phyloP scores from a whole-genome alignment of 2,329 filamentous ascomycete genomes.

The Mollisiaceae sp. region DNA sequence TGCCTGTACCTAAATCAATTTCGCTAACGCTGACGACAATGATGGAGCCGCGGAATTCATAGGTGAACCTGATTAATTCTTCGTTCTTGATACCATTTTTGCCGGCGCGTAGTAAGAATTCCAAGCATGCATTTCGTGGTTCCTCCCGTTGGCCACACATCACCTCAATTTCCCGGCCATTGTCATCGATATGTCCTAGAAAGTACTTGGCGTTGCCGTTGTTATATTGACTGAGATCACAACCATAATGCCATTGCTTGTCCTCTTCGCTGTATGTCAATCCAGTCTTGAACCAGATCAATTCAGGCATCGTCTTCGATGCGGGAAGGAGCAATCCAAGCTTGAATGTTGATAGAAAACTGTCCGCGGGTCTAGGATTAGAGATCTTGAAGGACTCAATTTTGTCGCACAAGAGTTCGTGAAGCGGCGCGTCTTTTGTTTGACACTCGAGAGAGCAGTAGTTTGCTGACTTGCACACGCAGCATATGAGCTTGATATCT shows the following conservation, averaged over 20 bases:
- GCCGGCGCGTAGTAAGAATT: background rate
- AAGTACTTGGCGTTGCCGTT: background rate
- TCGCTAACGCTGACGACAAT: background rate
- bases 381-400: background rate
- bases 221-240: background rate
- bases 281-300: background rate
- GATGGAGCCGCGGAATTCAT: background rate
- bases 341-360: background rate
- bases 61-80: background rate
- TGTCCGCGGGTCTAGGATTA: background rate
- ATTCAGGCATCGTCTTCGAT: background rate
- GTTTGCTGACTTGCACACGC: background rate
- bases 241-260: background rate
- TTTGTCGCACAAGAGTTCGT: background rate
- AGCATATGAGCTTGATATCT: background rate
- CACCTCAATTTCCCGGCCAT: background rate
- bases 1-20: background rate
- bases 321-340: background rate
- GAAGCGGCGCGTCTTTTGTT: background rate
- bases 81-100: background rate
- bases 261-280: background rate
- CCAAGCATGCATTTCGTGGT: background rate
- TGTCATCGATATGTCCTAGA: background rate
- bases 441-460: background rate
- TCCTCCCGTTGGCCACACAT: no score